Base-by-base conservation (phyloP, 179 eudicot species). In the Vitellaria paradoxa region DNA sequence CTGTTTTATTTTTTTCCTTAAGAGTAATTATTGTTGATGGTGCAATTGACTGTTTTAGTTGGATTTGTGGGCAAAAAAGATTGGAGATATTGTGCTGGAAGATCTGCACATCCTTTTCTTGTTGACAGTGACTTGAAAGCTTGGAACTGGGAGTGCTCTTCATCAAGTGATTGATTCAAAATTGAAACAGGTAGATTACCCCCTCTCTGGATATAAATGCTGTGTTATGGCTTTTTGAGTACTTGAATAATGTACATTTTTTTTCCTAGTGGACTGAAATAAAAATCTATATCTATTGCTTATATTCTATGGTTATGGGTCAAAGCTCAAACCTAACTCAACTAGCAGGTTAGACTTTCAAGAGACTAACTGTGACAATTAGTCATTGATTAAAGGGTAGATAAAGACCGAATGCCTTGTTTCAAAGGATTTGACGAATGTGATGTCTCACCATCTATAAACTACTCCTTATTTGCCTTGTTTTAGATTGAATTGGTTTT, bases 281-380 rank as follows among this genome's bases (percentile, higher is more conserved):
- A 8, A 4, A 15, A 42, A 42, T 42, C 45, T 42, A 42, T 42
- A 42, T 42, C 9, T 17, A 23, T 15, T 24, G 17, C 47, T 24
- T 7, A 24, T 53, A 18, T 57, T 26, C 62, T 40, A 71, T 30
- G 14, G 8, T 2, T 6, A n/a, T 6, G 4, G n/a, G 76, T n/a
- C 65, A 57, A 70, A 65, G 45, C 45, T 52, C 37, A 52, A 73
- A 73, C 76, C 76, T 73, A 73, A 73, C 76, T 57, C 37, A 73
- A n/a, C 65, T 73, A 40, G 47, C 53, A 2, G 40, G 40, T 11
- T 18, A 40, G 76, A 73, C 65, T 73, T 73, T 57, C 64, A n/a
- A 37, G 47, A 37, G 76, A 59, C 76, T 57, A 59, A 40, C 17
- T 13, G 57, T 11, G 52, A 73, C 49, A 20, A 26, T 9, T n/a